phyloP scores from a whole-genome alignment of 768 basidiomycete genomes.

The Rhodosporidiobolus odoratus region DNA sequence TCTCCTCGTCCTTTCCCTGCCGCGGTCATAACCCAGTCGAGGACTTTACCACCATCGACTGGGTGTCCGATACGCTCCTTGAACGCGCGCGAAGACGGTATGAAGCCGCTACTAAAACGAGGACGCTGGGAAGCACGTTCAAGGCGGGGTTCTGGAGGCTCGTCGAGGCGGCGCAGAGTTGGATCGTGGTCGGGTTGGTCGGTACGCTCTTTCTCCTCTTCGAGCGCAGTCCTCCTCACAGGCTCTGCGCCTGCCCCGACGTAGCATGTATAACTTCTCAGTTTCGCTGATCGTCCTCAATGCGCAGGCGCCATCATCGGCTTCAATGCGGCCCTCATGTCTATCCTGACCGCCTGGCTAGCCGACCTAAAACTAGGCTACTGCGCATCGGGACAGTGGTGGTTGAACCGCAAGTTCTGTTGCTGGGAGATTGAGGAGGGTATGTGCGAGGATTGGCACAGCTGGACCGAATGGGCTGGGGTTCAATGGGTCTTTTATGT shows the following conservation, averaged over 20 bases:
- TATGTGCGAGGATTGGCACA: conserved; percentile 83
- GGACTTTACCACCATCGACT: conserved; percentile 55
- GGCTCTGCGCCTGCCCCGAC: not conserved
- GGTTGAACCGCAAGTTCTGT: conserved; percentile 96
- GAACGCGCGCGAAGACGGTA: conserved; percentile 75
- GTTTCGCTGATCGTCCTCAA: too few species aligned
- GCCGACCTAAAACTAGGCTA: conserved; percentile 97
- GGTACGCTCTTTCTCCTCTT: conserved; percentile 54
- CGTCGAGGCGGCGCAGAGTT: conserved; percentile 71
- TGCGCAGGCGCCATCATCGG: conserved; percentile 86
- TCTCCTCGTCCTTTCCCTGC: not conserved
- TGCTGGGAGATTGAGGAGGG: conserved; percentile 94
- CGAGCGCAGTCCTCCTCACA: too few species aligned
- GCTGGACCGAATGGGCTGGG: conserved; percentile 67
- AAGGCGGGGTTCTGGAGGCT: conserved; percentile 60
- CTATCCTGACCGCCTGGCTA: conserved; percentile 93
- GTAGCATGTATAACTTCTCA: not conserved
- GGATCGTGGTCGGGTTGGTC: conserved; percentile 84
- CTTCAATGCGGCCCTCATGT: conserved; percentile 86
- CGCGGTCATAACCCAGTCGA: too few species aligned
- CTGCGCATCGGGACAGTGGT: conserved; percentile 87
- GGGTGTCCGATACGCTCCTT: conserved; percentile 90
- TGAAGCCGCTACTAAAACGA: conserved; percentile 45
- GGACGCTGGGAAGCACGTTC: conserved; percentile 50
- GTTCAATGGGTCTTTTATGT: conserved; percentile 83